Evolutionary conservation across 2,329 filamentous ascomycete species (phyloP), one percentile per base, ranked within the genome.

Genomic region (Pseudogymnoascus sp.): DNA sequence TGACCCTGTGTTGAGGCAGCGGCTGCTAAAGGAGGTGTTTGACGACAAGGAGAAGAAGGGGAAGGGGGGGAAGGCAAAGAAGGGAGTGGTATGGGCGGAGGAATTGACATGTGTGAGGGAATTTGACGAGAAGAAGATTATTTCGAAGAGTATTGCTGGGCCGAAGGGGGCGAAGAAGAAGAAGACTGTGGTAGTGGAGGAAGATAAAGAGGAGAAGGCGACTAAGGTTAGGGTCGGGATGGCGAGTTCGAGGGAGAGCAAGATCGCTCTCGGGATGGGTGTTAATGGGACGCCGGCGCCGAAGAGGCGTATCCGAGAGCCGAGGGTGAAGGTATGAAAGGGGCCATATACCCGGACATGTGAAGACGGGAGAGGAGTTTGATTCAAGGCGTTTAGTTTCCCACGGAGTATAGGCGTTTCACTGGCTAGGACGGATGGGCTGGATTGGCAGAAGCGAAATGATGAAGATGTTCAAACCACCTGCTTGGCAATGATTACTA

Each of bases 1-100:
- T 2, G 75, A 79, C 51, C 75, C 76, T 63, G 72, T 71, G 60
- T 67, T 73, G 64, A 72, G 76, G 66, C 71, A 75, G 60, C 67
- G 71, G 26, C 65, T 73, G n/a, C 64, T 73, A 18, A 72, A 73
- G 62, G 72, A 75, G 60, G 66, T 69, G 11, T 73, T 73, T 61
- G 72, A 75, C 31, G 71, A 73, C 23, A 64, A 70, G 63, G 62
- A 62, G 10, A 69, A 70, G 51, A 71, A 69, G 21, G 61, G 69
- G 14, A 70, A 71, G 65, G 67, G 64, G 23, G 64, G 68, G 7
- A 68, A 72, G 57, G 69, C 70, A 29, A 64, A 67, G 18, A 72
- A 72, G 34, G 70, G 34, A 1, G 70, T 74, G 5, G 61, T 70
- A 5, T 74, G 72, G 72, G 71, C 71, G 1, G 71, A 72, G 37